Evolutionary conservation across 179 eudicot species (phyloP).

Genomic region (Pouteria campechiana): DNA sequence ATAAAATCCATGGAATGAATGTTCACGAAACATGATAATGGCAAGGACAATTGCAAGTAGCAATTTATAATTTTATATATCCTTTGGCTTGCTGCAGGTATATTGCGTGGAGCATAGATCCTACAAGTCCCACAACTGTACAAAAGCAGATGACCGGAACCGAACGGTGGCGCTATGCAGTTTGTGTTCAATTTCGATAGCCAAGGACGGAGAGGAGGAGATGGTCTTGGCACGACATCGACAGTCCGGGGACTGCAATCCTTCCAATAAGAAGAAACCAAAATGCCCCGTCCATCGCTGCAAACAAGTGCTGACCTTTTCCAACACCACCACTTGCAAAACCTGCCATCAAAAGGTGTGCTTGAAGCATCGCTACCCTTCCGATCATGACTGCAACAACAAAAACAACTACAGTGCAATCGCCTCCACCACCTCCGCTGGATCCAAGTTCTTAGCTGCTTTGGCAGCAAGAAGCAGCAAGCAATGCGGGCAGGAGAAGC

Average conservation of each 20-base stretch:
- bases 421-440: not conserved
- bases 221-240: slow-evolving; percentile 36
- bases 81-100: slow-evolving; percentile 37
- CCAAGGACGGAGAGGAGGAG: slow-evolving; percentile 43
- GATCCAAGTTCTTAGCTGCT: slow-evolving; percentile 45
- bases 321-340: slow-evolving; percentile 58
- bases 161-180: slow-evolving; percentile 65
- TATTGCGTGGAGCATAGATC: slow-evolving; percentile 76
- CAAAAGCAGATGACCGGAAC: slow-evolving; percentile 41
- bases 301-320: slow-evolving; percentile 51
- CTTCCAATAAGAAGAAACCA: slow-evolving; percentile 65
- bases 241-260: slow-evolving; percentile 64
- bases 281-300: slow-evolving; percentile 59
- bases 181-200: slow-evolving; percentile 53
- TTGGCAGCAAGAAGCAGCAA: slow-evolving; percentile 40
- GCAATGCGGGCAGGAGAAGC: slow-evolving; percentile 35
- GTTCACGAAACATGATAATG: too few species aligned
- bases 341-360: slow-evolving; percentile 46
- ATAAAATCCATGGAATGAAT: too few species aligned
- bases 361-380: slow-evolving; percentile 64
- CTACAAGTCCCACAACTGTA: slow-evolving; percentile 57
- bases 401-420: not conserved
- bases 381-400: slow-evolving; percentile 43
- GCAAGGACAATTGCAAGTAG: not conserved
- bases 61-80: not conserved